Base-by-base conservation (phyloP, 208 protist genomes). In the Leishmania mexicana region DNA sequence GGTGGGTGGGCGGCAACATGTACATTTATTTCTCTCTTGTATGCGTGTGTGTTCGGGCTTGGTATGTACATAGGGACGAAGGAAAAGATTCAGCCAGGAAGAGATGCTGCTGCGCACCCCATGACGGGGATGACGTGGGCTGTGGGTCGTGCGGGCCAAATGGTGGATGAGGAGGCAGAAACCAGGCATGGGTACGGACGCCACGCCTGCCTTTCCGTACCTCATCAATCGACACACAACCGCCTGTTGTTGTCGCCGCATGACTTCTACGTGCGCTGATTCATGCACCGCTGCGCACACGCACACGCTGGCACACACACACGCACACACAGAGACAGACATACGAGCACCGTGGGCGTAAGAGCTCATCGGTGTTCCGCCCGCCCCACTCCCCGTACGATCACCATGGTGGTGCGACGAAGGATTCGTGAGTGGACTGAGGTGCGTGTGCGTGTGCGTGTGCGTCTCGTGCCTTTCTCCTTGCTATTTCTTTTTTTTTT, bases 401-500 rank as follows among this genome's bases (percentile, higher is more conserved):
- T 73, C 17, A 15, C 67, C 67, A 31, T 49, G 28, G 67, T 7
- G 40, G 31, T 73, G 40, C 42, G 51, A 49, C 67, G 42, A 51
- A 13, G 24, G 28, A 49, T 68, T 31, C 7, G 31, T 35, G 62
- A 68, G 62, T 68, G 62, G 31, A 40, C 68, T 45, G 42, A 28
- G 53, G 42, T 31, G 45, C 40, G 45, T 83, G 45, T 83, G 38
- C 57, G 77, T 70, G 64, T 42, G 24, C 64, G 54, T 80, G 71
- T 62, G 38, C 45, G 49, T 84, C n/a, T 49, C 6, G 19, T n/a
- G 65, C 45, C 79, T 65, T 45, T 54, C 73, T 79, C 70, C 49
- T 68, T 73, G 31, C 31, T 49, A 35, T 38, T 51, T 79, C 8
- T 11, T 71, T 86, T 11, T 71, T 86, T 79, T 24, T 74, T 81